A percentile compares a stretch with the other conserved stretches of the same genome.
phyloP scores from a whole-genome alignment of 441 rosid genomes.

The Omphalea diandra region DNA sequence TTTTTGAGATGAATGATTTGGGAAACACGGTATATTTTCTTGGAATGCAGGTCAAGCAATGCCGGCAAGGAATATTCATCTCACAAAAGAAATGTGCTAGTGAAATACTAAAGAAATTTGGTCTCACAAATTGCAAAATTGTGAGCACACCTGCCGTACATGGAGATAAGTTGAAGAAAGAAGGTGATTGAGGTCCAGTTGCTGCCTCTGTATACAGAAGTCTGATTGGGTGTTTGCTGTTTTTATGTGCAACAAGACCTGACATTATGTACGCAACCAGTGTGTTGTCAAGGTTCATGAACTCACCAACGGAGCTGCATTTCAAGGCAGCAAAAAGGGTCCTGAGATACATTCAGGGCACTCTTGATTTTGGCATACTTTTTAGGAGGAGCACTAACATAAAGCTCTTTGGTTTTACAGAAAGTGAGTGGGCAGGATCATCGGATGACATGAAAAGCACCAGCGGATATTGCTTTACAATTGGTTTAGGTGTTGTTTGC shows the following conservation, averaged over 20 bases:
- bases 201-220: not conserved
- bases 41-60: not conserved
- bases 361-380: not conserved
- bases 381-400: not conserved
- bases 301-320: not conserved
- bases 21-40: not conserved
- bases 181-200: not conserved
- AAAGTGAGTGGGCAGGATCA: not conserved
- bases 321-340: not conserved
- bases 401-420: not conserved
- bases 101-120: not conserved
- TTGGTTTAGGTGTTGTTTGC: not conserved
- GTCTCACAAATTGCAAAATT: not conserved
- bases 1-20: not conserved
- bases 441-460: not conserved
- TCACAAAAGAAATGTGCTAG: not conserved
- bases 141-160: not conserved
- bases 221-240: not conserved
- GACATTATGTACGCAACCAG: no score
- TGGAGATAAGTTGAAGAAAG: no score
- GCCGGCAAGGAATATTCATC: not conserved
- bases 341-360: no score
- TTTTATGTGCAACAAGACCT: no score
- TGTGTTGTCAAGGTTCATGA: no score
- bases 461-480: not conserved